Base-by-base conservation (phyloP, 2,329 filamentous ascomycete species). In the Stagonosporopsis chrysanthemi region DNA sequence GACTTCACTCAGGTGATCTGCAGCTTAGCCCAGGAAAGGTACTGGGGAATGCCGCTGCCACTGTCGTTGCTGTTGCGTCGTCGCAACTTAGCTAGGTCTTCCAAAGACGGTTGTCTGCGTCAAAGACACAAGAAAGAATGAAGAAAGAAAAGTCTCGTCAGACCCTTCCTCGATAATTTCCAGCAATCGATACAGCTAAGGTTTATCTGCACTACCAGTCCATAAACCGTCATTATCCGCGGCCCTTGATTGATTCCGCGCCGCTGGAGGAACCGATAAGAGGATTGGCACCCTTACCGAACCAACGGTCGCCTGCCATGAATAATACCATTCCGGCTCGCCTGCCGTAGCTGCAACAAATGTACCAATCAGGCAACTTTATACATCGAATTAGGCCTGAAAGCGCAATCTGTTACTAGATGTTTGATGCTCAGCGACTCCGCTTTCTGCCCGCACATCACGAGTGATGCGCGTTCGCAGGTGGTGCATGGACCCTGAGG, bases 161-260 rank as follows among this genome's bases (percentile, higher is more conserved):
- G 11, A 35, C 43, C 28, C 15, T 40, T 29, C 43, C 22, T 26
- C 24, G 26, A 57, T 23, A 45, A 52, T 52, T 52, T 52, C 43
- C 38, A 52, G 48, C 38, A 52, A 45, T 57, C 48, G 43, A 57
- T 19, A 24, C 39, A 57, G 54, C 54, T 57, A 57, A 57, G 39
- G 43, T 52, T 38, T 44, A 52, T 49, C 48, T 52, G 54, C 54
- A 52, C 23, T 39, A 43, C 42, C 48, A 52, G 19, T 19, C 54
- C 48, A 51, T 57, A 52, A 52, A 52, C 54, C 54, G 54, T 40
- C 54, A 52, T 44, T 57, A 57, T 57, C 54, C 54, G 54, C 38
- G 22, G 44, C 49, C 39, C 33, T 48, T 36, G 33, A 45, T 35
- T 52, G 48, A 52, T 57, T 49, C 43, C 48, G 54, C 54, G 54